Conservation (phyloP, 2,329 filamentous ascomycete species). For the Fusarium sp. region DNA sequence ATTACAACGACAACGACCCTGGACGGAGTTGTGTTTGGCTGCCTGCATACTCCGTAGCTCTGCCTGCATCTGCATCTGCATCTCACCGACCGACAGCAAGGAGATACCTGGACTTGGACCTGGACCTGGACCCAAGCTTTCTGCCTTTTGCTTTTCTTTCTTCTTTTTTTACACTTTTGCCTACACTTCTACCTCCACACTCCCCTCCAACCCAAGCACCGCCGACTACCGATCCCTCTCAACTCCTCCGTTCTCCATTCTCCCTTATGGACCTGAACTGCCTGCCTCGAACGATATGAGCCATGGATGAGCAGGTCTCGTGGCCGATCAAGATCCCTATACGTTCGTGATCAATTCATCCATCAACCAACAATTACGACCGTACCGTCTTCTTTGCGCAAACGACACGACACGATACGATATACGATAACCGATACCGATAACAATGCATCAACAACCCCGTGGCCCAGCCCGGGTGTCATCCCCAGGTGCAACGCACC, state of each 20-base stretch:
- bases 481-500: slow-evolving; percentile 76
- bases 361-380: slow-evolving; percentile 11
- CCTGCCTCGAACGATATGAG: slow-evolving; percentile 38
- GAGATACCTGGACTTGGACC: neutral
- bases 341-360: slow-evolving; percentile 41
- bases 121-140: slow-evolving; percentile 5
- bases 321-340: slow-evolving; percentile 46
- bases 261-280: neutral
- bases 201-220: slow-evolving; percentile 3
- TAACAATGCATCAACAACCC: slow-evolving; percentile 87
- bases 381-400: slow-evolving; percentile 1
- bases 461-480: slow-evolving; percentile 76
- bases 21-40: slow-evolving; percentile 31
- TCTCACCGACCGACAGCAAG: slow-evolving; percentile 34
- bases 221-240: slow-evolving; percentile 16
- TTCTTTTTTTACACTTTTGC: slow-evolving; percentile 29
- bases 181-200: slow-evolving; percentile 20
- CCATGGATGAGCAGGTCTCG: slow-evolving; percentile 49
- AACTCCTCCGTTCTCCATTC: neutral
- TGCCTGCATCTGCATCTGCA: slow-evolving; percentile 35
- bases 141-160: neutral
- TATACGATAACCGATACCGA: slow-evolving; percentile 48
- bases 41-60: neutral
- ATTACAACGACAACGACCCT: slow-evolving; percentile 34
- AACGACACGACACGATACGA: neutral